A percentile compares a stretch with the other conserved stretches of the same genome.
These are phyloP conservation scores for Biancaea sappan DNA, from an alignment of 306 rosid species.

Conservation along the genomic window DNA sequence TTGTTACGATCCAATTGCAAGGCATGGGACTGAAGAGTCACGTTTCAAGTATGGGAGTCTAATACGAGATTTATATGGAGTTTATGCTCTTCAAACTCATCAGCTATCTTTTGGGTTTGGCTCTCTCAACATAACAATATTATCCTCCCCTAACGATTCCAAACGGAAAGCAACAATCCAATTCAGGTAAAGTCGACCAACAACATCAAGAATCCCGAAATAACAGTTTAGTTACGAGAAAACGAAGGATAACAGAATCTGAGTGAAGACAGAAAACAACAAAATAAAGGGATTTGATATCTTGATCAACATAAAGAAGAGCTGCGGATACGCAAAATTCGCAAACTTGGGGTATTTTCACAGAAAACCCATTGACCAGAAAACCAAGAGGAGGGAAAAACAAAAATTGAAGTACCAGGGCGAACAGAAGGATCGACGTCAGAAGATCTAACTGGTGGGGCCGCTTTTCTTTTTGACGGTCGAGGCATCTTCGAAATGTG, in stretches of 20 bases:
- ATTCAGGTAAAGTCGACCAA: background rate
- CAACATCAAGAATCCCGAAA: background rate
- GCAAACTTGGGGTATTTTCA: constrained; percentile 20
- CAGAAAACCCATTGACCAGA: background rate
- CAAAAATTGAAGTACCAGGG: constrained; percentile 45
- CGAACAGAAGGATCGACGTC: constrained; percentile 51
- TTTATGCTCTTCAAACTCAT: background rate
- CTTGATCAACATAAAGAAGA: constrained; percentile 17
- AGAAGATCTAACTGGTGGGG: constrained; percentile 46
- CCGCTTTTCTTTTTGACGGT: constrained; percentile 59
- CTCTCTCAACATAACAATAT: background rate
- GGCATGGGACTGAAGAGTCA: background rate
- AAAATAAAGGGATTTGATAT: background rate
- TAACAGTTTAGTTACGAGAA: background rate
- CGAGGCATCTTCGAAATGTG: constrained; percentile 61
- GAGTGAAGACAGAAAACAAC: background rate
- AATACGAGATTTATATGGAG: background rate
- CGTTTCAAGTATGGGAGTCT: background rate
- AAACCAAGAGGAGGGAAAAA: constrained; percentile 23
- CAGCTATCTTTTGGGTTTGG: background rate
- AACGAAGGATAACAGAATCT: background rate
- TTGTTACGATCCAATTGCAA: background rate
- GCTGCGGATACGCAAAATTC: constrained; percentile 3
- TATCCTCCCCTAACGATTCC: background rate
- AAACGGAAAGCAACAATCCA: background rate